Evolutionary conservation across 2,329 filamentous ascomycete genomes (phyloP), one percentile per base, ranked within the genome.

Genomic region (Pseudocercospora vitis): DNA sequence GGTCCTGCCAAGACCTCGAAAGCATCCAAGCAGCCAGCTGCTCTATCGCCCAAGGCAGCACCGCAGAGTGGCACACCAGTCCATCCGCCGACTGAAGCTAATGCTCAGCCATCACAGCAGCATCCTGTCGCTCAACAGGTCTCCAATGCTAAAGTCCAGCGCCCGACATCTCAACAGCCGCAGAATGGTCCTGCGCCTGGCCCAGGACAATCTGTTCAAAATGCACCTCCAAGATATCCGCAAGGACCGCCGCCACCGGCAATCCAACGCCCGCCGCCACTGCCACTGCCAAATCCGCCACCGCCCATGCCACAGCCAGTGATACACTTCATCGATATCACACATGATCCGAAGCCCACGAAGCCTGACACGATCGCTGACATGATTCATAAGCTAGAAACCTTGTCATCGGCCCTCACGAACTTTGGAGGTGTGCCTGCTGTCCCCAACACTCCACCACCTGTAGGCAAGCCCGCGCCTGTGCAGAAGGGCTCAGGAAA

Each of bases 401-500:
- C 53, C 21, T 50, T 67, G 33, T 67, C 65, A 14, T 37, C 49
- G 4, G 60, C 64, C 11, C 55, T 68, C 18, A 63, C 59, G 4
- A 59, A 60, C 23, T 67, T 68, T 32, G 65, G 65, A 31, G 64
- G 65, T 24, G 59, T 65, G 16, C 60, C 61, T 11, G 44, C 56
- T 8, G 50, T 59, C 11, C 47, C 60, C 31, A 32, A 53, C 9
- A 58, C 55, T 21, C 58, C 59, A 5, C 53, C 53, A 24, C 51
- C 48, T 16, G 37, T 48, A 14, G 35, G 48, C 12, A 50, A 55
- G 35, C 12, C 29, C n/a, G 31, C 29, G 16, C 23, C 40, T 14
- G 35, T 21, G 16, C 21, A 45, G n/a, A 32, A 48, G 44, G 23
- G 33, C 3, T 29, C 23, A 32, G 33, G 24, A 19, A 40, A 49